Evolutionary conservation across 164 flowering plant species (phyloP).

Genomic region (Cinnamomum chago): DNA sequence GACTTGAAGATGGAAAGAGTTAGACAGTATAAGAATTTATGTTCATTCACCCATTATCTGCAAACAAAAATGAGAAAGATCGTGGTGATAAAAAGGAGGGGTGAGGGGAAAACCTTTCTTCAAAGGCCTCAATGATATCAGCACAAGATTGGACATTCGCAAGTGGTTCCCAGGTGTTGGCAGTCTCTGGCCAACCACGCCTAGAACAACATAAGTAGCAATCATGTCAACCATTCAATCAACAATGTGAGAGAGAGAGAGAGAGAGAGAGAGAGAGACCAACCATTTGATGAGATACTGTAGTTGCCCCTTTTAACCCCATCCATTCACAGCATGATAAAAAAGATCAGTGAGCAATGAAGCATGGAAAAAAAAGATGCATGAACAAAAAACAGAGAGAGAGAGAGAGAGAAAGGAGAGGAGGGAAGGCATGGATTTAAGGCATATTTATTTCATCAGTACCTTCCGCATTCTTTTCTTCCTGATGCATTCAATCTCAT

Average conservation of each 20-base stretch:
- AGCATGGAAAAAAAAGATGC: neutral
- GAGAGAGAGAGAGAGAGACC: conserved; percentile 9
- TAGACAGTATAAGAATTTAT: neutral
- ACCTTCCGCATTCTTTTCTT: conserved; percentile 81
- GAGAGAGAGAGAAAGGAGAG: neutral
- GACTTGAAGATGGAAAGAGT: conserved; percentile 21
- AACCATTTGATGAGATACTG: conserved; percentile 90
- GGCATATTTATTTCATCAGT: neutral
- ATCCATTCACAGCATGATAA: neutral
- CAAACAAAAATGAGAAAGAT: neutral
- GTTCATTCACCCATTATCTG: neutral
- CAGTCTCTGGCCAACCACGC: conserved; percentile 99
- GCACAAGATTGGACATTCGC: conserved; percentile 67
- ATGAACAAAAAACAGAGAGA: neutral
- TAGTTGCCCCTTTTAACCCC: conserved; percentile 46
- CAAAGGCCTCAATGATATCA: conserved; percentile 85
- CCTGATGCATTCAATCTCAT: conserved; percentile 82
- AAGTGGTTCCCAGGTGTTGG: conserved; percentile 96
- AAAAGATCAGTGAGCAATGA: neutral
- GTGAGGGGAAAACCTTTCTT: conserved; percentile 47
- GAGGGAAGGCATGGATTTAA: neutral
- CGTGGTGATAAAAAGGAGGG: neutral
- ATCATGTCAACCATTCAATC: neutral
- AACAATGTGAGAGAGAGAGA: neutral
- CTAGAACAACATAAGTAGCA: conserved; percentile 26